A percentile compares a stretch with the other conserved stretches of the same genome.
Evolutionary conservation across 805 yeast genomes (phyloP).

Genomic region (Myxozyma sirexii): DNA sequence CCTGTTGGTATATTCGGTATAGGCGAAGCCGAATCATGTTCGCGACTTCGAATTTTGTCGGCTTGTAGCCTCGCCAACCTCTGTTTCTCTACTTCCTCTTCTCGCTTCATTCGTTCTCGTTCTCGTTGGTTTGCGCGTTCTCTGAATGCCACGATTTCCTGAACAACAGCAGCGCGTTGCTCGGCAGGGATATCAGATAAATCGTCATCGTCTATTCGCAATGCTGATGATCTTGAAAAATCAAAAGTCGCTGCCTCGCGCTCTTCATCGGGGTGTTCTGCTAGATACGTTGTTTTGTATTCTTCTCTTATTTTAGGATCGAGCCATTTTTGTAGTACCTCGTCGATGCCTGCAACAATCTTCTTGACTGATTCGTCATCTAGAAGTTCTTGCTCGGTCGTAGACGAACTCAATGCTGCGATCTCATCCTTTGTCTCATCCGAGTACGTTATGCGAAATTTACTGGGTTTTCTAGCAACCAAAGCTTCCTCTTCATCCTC

Average conservation of each 20-base stretch:
- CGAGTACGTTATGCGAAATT: slow-evolving; percentile 9
- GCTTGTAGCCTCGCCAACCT: slow-evolving; percentile 23
- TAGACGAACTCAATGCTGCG: background rate
- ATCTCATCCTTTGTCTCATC: slow-evolving; percentile 14
- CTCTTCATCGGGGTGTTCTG: slow-evolving; percentile 14
- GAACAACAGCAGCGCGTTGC: slow-evolving; percentile 25
- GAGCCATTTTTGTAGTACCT: slow-evolving; percentile 18
- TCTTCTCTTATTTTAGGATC: slow-evolving; percentile 21
- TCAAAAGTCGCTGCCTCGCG: background rate
- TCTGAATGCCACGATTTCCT: slow-evolving; percentile 33
- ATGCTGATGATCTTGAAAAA: background rate
- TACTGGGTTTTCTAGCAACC: slow-evolving; percentile 7
- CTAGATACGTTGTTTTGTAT: background rate
- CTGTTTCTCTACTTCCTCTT: slow-evolving; percentile 28
- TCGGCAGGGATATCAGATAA: slow-evolving; percentile 34
- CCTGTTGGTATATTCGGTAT: slow-evolving; percentile 9
- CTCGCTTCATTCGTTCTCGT: slow-evolving; percentile 27
- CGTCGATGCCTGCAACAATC: slow-evolving; percentile 1
- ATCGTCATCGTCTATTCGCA: slow-evolving; percentile 28
- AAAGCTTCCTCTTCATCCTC: slow-evolving; percentile 8
- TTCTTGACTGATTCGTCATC: background rate
- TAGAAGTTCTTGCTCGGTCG: background rate
- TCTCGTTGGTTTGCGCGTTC: slow-evolving; percentile 33
- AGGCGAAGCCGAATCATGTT: slow-evolving; percentile 4
- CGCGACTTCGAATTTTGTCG: slow-evolving; percentile 11